A percentile compares a stretch with the other conserved stretches of the same genome.
Conservation (phyloP, 2,329 filamentous ascomycete species). For the Trichoderma koningii region DNA sequence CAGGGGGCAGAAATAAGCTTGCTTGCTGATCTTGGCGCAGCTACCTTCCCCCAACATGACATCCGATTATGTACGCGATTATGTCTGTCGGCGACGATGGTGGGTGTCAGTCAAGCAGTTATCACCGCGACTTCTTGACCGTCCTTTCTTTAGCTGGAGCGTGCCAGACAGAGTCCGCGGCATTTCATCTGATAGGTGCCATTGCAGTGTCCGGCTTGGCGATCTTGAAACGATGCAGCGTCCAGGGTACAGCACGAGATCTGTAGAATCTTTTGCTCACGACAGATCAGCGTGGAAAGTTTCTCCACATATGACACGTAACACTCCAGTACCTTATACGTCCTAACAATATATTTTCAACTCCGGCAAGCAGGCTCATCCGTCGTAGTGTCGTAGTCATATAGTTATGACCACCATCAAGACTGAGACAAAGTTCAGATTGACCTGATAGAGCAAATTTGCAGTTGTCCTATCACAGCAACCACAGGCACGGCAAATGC, state of each 20-base stretch:
- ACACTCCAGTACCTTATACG: neutral
- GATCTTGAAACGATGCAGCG: neutral
- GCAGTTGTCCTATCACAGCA: no score
- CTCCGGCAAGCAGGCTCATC: no score
- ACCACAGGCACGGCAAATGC: no score
- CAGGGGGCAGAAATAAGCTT: neutral
- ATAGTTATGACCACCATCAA: no score
- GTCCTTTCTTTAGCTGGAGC: neutral
- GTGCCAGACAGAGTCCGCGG: neutral
- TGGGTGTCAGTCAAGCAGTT: neutral
- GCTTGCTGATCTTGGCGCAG: constrained; percentile 9
- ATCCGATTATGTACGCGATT: constrained; percentile 14
- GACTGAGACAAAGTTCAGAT: no score
- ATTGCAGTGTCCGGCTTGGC: neutral
- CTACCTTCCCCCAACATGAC: neutral
- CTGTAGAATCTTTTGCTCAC: neutral
- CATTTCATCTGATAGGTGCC: neutral
- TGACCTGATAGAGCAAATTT: no score
- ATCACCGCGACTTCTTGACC: no score
- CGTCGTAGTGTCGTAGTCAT: neutral
- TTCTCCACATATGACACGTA: neutral
- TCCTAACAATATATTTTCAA: no score
- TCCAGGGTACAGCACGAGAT: neutral
- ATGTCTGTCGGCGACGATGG: neutral
- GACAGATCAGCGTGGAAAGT: neutral